These are phyloP conservation scores for Leccinum variicolor DNA, from an alignment of 768 basidiomycete species.

Conservation along the genomic window DNA sequence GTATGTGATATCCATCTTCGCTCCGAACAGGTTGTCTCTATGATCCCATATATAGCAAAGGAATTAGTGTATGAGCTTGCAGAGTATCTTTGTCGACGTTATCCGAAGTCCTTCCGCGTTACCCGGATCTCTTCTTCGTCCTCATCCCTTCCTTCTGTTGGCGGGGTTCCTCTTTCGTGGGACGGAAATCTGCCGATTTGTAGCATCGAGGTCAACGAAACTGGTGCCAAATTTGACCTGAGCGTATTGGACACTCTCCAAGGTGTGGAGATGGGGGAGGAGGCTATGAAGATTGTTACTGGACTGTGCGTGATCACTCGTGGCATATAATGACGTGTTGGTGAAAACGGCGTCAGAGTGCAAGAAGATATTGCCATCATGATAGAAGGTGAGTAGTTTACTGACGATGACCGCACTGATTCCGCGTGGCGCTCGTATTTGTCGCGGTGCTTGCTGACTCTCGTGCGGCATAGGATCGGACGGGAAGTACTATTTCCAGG, in stretches of 20 bases:
- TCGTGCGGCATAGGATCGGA: conserved; percentile 47
- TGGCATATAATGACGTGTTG: background rate
- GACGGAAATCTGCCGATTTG: conserved; percentile 47
- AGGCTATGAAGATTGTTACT: conserved; percentile 60
- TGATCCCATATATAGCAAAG: conserved; percentile 40
- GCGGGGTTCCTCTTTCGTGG: conserved; percentile 34
- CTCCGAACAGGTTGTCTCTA: background rate
- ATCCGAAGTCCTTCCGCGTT: conserved; percentile 55
- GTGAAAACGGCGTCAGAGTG: conserved; percentile 33
- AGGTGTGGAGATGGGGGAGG: conserved; percentile 33
- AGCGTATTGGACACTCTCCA: conserved; percentile 26
- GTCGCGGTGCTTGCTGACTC: conserved; percentile 17
- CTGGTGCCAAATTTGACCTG: conserved; percentile 49
- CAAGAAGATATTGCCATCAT: conserved; percentile 59
- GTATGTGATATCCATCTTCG: conserved; percentile 8
- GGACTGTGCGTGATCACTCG: conserved; percentile 46
- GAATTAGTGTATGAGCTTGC: conserved; percentile 68
- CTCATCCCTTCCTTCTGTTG: conserved; percentile 13
- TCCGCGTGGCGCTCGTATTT: conserved; percentile 8
- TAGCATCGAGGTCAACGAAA: conserved; percentile 48
- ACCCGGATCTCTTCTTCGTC: conserved; percentile 31
- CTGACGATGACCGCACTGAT: conserved; percentile 14
- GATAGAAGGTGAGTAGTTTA: conserved; percentile 47
- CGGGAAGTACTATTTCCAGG: conserved; percentile 72
- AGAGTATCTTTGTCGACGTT: conserved; percentile 61